phyloP scores from a whole-genome alignment of 1,139 yeast species.

The Pichia sp. region DNA sequence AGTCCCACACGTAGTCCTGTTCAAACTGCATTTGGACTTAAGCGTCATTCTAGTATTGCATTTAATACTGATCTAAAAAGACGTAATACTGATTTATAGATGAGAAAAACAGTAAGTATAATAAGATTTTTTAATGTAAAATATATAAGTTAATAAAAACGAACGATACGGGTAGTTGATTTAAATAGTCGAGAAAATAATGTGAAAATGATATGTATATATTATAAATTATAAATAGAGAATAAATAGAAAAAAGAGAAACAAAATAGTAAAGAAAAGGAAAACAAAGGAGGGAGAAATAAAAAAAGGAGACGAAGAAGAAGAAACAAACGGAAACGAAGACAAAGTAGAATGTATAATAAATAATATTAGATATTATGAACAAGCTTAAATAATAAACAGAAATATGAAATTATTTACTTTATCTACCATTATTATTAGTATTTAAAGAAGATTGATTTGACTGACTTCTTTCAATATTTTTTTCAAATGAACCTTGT shows the following conservation, averaged over 20 bases:
- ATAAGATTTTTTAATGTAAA: neutral
- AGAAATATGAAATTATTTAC: too few relatives aligned
- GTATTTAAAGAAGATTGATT: neutral
- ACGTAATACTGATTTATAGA: neutral
- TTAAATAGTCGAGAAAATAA: too few relatives aligned
- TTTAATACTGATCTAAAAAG: neutral
- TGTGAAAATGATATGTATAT: neutral
- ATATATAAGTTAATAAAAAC: neutral
- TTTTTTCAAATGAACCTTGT: slow-evolving; percentile 1
- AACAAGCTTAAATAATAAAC: too few relatives aligned
- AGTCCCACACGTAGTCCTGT: neutral
- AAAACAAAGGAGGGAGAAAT: too few relatives aligned
- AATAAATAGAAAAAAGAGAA: neutral
- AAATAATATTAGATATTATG: too few relatives aligned
- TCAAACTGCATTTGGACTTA: slow-evolving; percentile 5
- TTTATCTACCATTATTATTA: neutral
- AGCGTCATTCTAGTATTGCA: slow-evolving; percentile 4
- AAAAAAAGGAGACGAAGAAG: too few relatives aligned
- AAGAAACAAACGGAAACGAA: too few relatives aligned
- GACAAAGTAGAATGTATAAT: too few relatives aligned
- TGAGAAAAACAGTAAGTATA: neutral
- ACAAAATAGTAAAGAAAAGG: too few relatives aligned
- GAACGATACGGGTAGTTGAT: too few relatives aligned
- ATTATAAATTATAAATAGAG: neutral
- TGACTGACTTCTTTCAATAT: too few relatives aligned